These are phyloP conservation scores for Glycine tomentella DNA, from an alignment of 306 rosid genomes.

Conservation along the genomic window DNA sequence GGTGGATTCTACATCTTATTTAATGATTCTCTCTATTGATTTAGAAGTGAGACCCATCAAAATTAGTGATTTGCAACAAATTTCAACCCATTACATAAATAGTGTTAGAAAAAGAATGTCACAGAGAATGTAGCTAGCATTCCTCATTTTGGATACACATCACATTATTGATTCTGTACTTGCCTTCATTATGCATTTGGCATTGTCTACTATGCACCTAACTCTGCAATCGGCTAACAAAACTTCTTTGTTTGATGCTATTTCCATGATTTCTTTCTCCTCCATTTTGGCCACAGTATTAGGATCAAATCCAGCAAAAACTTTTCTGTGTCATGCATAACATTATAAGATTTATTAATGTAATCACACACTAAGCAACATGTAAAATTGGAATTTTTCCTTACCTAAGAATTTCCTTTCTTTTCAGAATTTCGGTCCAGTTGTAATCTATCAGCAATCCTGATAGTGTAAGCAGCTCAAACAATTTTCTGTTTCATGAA, in stretches of 20 bases:
- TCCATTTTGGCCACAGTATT: slow-evolving; percentile 83
- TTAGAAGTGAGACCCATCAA: too few species aligned
- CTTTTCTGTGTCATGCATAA: slow-evolving; percentile 60
- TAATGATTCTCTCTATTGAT: too few species aligned
- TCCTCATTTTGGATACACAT: neutral
- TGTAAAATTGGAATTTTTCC: neutral
- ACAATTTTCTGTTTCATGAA: slow-evolving; percentile 70
- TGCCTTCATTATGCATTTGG: slow-evolving; percentile 89
- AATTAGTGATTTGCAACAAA: too few species aligned
- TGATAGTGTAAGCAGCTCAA: slow-evolving; percentile 94
- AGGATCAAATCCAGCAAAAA: slow-evolving; percentile 83
- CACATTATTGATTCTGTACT: slow-evolving; percentile 40
- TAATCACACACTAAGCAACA: neutral
- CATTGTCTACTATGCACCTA: slow-evolving; percentile 83
- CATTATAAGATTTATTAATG: neutral
- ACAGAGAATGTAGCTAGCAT: too few species aligned
- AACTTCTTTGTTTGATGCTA: slow-evolving; percentile 72
- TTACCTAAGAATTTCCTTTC: slow-evolving; percentile 84
- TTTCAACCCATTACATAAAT: too few species aligned
- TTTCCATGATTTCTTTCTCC: slow-evolving; percentile 80
- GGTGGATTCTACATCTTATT: too few species aligned
- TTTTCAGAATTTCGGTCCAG: slow-evolving; percentile 95
- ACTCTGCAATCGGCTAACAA: slow-evolving; percentile 75
- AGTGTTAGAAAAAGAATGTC: too few species aligned
- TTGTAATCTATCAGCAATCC: slow-evolving; percentile 97